phyloP scores from a whole-genome alignment of 2,329 filamentous ascomycete species.

The Penicillium expansum region DNA sequence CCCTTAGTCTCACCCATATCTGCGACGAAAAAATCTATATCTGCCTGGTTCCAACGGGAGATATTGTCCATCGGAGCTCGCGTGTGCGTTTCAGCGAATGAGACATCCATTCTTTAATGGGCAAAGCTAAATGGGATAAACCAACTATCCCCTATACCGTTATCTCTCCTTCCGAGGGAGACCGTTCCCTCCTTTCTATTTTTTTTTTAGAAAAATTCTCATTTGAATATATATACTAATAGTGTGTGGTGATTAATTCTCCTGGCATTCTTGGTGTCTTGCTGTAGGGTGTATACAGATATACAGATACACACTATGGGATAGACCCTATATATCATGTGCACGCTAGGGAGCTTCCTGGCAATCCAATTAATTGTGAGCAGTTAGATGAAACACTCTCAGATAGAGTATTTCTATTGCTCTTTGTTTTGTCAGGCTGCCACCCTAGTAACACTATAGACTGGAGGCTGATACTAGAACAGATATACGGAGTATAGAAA shows the following conservation, averaged over 20 bases:
- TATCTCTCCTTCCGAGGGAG: not conserved
- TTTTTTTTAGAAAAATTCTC: not conserved
- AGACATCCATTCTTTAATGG: not conserved
- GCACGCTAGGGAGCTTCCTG: not conserved
- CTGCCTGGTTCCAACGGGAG: not conserved
- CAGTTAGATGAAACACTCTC: not conserved
- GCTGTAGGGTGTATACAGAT: no score
- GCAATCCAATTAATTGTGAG: not conserved
- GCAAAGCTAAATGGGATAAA: no score
- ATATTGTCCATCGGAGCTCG: not conserved
- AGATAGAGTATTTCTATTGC: not conserved
- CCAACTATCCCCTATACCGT: no score
- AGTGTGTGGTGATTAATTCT: no score
- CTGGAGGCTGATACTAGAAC: not conserved
- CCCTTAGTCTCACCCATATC: not conserved
- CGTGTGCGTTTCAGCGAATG: not conserved
- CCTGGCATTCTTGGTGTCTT: no score
- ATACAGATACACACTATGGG: no score
- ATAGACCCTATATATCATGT: not conserved
- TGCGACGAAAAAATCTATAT: not conserved
- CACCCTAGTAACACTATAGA: not conserved
- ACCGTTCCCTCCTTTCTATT: not conserved
- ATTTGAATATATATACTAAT: not conserved
- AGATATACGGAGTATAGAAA: not conserved
- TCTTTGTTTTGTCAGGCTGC: not conserved